phyloP scores from a whole-genome alignment of 352 stramenopile genomes.

The Aphanomyces stellatus region DNA sequence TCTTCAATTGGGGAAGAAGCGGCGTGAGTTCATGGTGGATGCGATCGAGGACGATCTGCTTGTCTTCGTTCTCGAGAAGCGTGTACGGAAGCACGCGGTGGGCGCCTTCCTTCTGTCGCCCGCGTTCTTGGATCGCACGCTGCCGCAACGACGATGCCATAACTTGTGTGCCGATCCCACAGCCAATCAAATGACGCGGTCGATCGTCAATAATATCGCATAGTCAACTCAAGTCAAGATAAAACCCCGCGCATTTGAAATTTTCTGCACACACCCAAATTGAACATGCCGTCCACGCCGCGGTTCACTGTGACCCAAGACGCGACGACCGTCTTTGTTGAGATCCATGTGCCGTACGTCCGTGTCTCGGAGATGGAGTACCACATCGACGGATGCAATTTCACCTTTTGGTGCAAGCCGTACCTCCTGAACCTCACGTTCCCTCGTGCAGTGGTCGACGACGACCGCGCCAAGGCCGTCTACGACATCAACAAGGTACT shows the following conservation, averaged over 20 bases:
- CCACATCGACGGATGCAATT: conserved; percentile 81
- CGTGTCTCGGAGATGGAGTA: conserved; percentile 90
- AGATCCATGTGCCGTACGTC: conserved; percentile 86
- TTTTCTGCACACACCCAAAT: neutral
- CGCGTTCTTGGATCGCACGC: neutral
- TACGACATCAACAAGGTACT: conserved; percentile 85
- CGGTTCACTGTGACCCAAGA: conserved; percentile 82
- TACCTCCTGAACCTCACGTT: conserved; percentile 97
- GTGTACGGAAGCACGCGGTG: neutral
- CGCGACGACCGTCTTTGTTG: conserved; percentile 70
- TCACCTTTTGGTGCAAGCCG: conserved; percentile 95
- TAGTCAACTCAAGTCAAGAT: no score
- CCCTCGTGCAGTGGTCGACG: conserved; percentile 78
- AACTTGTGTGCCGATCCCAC: no score
- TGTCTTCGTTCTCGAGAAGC: neutral
- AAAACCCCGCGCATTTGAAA: no score
- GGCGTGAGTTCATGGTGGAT: neutral
- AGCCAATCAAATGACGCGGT: neutral
- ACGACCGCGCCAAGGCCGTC: conserved; percentile 84
- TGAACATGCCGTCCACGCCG: conserved; percentile 61
- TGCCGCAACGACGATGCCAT: no score
- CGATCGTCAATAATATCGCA: neutral
- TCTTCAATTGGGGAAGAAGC: neutral
- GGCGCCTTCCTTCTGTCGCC: neutral
- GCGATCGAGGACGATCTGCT: conserved; percentile 7